phyloP scores from a whole-genome alignment of 257 asterid species.

The Eustoma russellianum region DNA sequence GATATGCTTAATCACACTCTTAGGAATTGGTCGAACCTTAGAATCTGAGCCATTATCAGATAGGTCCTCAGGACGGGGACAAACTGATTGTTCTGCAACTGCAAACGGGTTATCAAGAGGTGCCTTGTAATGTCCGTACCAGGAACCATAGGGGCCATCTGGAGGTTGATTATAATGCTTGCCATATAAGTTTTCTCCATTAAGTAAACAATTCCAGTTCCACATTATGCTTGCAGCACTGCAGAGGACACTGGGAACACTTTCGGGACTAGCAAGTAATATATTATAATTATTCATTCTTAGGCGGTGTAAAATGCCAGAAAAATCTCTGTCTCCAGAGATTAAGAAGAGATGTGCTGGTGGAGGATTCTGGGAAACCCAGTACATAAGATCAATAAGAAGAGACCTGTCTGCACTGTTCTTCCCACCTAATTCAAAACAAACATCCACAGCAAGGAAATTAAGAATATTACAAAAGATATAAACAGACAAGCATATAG shows the following conservation, averaged over 20 bases:
- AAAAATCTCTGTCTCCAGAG: constrained; percentile 84
- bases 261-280: constrained; percentile 60
- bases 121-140: constrained; percentile 74
- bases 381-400: constrained; percentile 80
- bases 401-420: constrained; percentile 92
- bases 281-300: constrained; percentile 89
- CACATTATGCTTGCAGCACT: constrained; percentile 96
- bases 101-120: constrained; percentile 75
- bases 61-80: constrained; percentile 21
- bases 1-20: constrained; percentile 39
- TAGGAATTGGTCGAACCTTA: constrained; percentile 53
- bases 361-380: constrained; percentile 97
- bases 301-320: constrained; percentile 64
- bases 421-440: constrained; percentile 56
- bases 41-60: constrained; percentile 33
- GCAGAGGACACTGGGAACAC: constrained; percentile 58
- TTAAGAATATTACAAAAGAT: background rate
- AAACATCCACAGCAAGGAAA: background rate
- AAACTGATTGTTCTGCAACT: constrained; percentile 30
- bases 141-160: constrained; percentile 78
- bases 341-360: constrained; percentile 87
- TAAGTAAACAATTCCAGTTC: constrained; percentile 77
- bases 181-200: constrained; percentile 65
- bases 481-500: background rate
- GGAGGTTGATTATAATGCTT: constrained; percentile 93